phyloP scores from a whole-genome alignment of 164 flowering plant species.

The Aristolochia contorta region DNA sequence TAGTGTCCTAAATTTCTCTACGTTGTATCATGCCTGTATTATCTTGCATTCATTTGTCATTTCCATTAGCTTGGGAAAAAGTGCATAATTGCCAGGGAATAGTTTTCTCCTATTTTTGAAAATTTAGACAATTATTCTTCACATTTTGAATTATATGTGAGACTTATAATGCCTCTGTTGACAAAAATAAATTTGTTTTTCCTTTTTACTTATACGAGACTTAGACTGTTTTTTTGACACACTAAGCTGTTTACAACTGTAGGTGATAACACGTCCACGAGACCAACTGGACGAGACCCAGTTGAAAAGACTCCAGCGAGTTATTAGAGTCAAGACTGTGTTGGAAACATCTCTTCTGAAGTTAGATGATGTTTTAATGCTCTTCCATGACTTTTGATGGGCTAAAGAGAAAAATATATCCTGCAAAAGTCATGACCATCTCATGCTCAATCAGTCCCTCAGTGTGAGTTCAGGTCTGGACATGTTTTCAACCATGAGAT shows the following conservation, averaged over 20 bases:
- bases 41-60: no score
- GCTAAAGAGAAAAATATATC: no score
- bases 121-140: not conserved
- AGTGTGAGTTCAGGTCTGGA: no score
- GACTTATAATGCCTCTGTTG: no score
- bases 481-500: no score
- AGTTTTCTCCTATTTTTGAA: not conserved
- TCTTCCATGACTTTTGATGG: slow-evolving; percentile 47
- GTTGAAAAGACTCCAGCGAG: slow-evolving; percentile 13
- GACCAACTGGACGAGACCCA: slow-evolving; percentile 23
- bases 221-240: not conserved
- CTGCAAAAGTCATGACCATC: no score
- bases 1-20: no score
- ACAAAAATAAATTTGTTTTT: not conserved
- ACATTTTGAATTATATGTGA: not conserved
- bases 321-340: slow-evolving; percentile 17
- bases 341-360: slow-evolving; percentile 44
- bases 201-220: not conserved
- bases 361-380: slow-evolving; percentile 61
- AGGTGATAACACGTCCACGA: slow-evolving; percentile 30
- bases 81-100: no score
- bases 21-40: no score
- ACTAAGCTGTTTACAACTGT: slow-evolving; percentile 6
- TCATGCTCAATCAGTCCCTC: no score
- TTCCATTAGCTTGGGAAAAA: no score